A percentile compares a stretch with the other conserved stretches of the same genome.
Conservation (phyloP, 257 asterid species). For the Plantago ovata region DNA sequence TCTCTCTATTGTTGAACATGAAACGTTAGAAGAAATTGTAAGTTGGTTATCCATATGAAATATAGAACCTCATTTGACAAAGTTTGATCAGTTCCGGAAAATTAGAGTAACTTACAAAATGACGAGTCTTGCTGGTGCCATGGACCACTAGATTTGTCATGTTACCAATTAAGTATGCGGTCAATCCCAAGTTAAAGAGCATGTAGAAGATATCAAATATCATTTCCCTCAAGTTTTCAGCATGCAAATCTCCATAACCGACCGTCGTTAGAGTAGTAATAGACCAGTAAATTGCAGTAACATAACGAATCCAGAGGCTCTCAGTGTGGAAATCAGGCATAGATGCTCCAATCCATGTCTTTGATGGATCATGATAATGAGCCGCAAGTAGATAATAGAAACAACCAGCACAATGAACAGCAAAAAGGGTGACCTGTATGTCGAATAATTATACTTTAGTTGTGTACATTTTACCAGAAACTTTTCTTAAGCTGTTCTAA, state of each 20-base stretch:
- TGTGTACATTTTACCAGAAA: no score
- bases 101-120: constrained; percentile 58
- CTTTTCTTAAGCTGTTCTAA: no score
- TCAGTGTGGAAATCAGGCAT: constrained; percentile 45
- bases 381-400: constrained; percentile 83
- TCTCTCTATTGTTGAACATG: constrained; percentile 25
- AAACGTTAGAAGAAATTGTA: not conserved
- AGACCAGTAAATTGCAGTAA: constrained; percentile 89
- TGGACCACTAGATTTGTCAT: constrained; percentile 97
- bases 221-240: constrained; percentile 86
- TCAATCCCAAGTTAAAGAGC: constrained; percentile 89
- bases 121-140: constrained; percentile 81
- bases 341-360: constrained; percentile 87
- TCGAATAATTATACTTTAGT: not conserved
- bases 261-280: constrained; percentile 91
- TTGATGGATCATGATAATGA: constrained; percentile 45
- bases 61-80: not conserved
- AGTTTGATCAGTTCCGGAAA: not conserved
- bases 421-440: constrained; percentile 81
- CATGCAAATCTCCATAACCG: constrained; percentile 95
- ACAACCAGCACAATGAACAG: constrained; percentile 96
- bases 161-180: constrained; percentile 91
- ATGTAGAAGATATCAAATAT: constrained; percentile 73
- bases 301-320: constrained; percentile 76
- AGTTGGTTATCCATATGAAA: not conserved